These are phyloP conservation scores for Aspergillus sp. DNA, from an alignment of 2,329 filamentous ascomycete species.

Conservation along the genomic window DNA sequence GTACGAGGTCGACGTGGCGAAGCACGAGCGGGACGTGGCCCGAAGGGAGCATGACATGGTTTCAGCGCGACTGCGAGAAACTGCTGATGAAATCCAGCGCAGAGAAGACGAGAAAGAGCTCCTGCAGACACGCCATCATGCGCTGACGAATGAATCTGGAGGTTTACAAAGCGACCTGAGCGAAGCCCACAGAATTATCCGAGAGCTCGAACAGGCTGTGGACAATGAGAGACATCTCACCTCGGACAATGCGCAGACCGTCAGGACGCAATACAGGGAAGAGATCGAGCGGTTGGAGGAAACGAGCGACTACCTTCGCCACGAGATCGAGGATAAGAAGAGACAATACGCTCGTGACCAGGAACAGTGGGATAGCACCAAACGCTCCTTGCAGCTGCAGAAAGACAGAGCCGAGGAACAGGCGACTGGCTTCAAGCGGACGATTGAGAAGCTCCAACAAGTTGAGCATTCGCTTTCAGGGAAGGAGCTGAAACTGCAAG, in stretches of 20 bases:
- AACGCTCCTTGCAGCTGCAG: conserved; percentile 55
- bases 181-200: conserved; percentile 33
- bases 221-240: conserved; percentile 49
- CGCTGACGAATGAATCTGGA: conserved; percentile 55
- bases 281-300: conserved; percentile 47
- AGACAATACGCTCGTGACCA: conserved; percentile 61
- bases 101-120: conserved; percentile 56
- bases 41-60: conserved; percentile 34
- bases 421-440: conserved; percentile 57
- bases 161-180: conserved; percentile 57
- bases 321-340: conserved; percentile 59
- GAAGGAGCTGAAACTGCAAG: conserved; percentile 58
- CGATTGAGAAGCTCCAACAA: conserved; percentile 60
- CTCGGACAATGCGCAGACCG: conserved; percentile 51
- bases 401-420: conserved; percentile 59
- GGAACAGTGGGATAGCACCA: conserved; percentile 63
- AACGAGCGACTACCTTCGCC: conserved; percentile 53
- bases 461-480: conserved; percentile 57
- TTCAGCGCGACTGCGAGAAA: conserved; percentile 43
- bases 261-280: conserved; percentile 45
- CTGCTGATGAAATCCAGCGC: conserved; percentile 51
- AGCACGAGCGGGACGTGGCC: conserved; percentile 38
- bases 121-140: conserved; percentile 59
- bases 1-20: conserved; percentile 35
- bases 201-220: conserved; percentile 41